These are phyloP conservation scores for Globisporangium heterothallicum DNA, from an alignment of 352 stramenopile species.

Conservation along the genomic window DNA sequence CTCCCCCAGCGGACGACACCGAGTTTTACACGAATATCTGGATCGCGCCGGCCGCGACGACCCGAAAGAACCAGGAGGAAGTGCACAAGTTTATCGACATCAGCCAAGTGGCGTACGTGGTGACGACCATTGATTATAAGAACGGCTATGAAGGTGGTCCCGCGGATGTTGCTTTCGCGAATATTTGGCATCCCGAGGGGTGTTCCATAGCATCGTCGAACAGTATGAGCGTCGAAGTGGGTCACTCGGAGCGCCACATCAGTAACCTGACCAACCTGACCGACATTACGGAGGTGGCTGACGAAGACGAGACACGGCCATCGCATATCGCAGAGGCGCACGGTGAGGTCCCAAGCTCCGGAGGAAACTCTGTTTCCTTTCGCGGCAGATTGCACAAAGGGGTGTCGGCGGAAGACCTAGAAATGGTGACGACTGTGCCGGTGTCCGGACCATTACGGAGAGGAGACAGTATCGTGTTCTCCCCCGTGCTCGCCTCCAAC, in stretches of 20 bases:
- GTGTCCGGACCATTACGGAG: conserved; percentile 37
- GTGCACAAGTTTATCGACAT: conserved; percentile 60
- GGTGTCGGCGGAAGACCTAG: conserved; percentile 39
- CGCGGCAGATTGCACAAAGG: conserved; percentile 24
- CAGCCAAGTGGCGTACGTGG: conserved; percentile 66
- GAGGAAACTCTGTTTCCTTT: not conserved
- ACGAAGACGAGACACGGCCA: conserved; percentile 10
- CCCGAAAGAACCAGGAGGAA: conserved; percentile 16
- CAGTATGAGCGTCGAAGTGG: conserved; percentile 16
- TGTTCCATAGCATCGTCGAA: conserved; percentile 7
- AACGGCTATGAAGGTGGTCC: conserved; percentile 40
- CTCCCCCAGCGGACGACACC: conserved; percentile 42
- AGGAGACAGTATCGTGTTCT: conserved; percentile 57
- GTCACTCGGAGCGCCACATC: conserved; percentile 19
- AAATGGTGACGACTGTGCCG: conserved; percentile 30
- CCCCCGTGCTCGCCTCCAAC: conserved; percentile 44
- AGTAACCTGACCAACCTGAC: conserved; percentile 16
- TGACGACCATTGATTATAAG: conserved; percentile 73
- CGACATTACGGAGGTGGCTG: conserved; percentile 11
- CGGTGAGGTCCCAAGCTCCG: conserved; percentile 10
- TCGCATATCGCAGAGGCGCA: not conserved
- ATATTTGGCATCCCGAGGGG: conserved; percentile 43
- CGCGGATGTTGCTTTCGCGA: conserved; percentile 29
- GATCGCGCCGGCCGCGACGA: conserved; percentile 22
- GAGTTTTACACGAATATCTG: conserved; percentile 86